Conservation (phyloP, 768 basidiomycete species). For the Russula ochroleuca region DNA sequence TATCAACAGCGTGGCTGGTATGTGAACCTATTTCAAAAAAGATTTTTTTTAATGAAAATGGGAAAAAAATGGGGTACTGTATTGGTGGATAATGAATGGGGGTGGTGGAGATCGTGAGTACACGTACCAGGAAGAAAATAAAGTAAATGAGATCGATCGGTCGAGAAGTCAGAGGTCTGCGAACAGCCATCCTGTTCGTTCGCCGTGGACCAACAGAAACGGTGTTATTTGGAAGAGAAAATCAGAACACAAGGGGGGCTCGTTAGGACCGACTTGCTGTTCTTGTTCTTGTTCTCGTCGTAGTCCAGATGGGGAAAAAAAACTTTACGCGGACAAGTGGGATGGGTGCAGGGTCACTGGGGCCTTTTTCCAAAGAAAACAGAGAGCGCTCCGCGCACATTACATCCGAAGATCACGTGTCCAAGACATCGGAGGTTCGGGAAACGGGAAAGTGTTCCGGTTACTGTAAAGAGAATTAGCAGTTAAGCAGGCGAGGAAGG, state of each 20-base stretch:
- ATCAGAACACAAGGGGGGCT: not conserved
- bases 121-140: constrained; percentile 58
- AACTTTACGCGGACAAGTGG: too few relatives aligned
- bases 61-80: not conserved
- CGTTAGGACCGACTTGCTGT: not conserved
- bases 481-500: not conserved
- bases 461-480: not conserved
- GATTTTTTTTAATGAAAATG: not conserved
- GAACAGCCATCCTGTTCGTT: not conserved
- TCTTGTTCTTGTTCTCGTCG: too few relatives aligned
- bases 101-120: not conserved
- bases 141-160: constrained; percentile 69
- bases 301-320: too few relatives aligned
- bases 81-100: not conserved
- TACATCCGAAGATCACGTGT: too few relatives aligned
- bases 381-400: not conserved
- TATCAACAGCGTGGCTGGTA: constrained; percentile 62
- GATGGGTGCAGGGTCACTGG: too few relatives aligned
- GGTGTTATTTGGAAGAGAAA: not conserved
- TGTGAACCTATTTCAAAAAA: constrained; percentile 47
- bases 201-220: not conserved
- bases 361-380: too few relatives aligned
- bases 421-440: not conserved
- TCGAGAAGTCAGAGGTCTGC: constrained; percentile 48
- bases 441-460: not conserved